Conservation (phyloP, 2,329 filamentous ascomycete species). For the Fonsecaea nubica region DNA sequence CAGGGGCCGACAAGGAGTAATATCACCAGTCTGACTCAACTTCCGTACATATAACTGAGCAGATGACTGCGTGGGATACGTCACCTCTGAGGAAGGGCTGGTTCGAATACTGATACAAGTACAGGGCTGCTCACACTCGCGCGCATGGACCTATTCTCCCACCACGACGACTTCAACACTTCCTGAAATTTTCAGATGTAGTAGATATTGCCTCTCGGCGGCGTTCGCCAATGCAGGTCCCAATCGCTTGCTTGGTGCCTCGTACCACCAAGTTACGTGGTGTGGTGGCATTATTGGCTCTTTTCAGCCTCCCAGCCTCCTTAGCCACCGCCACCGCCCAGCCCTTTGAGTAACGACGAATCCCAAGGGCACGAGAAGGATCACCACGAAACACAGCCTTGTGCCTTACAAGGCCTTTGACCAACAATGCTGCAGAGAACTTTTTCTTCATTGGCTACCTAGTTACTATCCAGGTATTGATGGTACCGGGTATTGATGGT, state of each 20-base stretch:
- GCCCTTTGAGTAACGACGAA: not conserved
- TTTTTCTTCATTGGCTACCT: not conserved
- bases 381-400: not conserved
- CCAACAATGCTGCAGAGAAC: not conserved
- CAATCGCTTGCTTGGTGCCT: conserved; percentile 1
- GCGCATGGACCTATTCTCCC: not conserved
- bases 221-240: conserved; percentile 23
- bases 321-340: conserved; percentile 1
- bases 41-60: not conserved
- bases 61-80: not conserved
- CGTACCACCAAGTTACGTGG: not conserved
- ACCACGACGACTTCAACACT: not conserved
- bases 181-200: not conserved
- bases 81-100: not conserved
- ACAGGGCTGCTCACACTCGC: not conserved
- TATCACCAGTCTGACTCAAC: conserved; percentile 15
- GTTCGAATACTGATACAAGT: not conserved
- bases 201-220: conserved; percentile 10
- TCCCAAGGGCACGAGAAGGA: not conserved
- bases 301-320: not conserved
- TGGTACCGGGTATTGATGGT: not conserved
- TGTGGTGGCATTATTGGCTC: not conserved
- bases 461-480: not conserved
- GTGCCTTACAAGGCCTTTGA: not conserved
- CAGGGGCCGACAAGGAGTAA: not conserved